Conservation (phyloP, 129 eudicot genomes). For the Silybum marianum region DNA sequence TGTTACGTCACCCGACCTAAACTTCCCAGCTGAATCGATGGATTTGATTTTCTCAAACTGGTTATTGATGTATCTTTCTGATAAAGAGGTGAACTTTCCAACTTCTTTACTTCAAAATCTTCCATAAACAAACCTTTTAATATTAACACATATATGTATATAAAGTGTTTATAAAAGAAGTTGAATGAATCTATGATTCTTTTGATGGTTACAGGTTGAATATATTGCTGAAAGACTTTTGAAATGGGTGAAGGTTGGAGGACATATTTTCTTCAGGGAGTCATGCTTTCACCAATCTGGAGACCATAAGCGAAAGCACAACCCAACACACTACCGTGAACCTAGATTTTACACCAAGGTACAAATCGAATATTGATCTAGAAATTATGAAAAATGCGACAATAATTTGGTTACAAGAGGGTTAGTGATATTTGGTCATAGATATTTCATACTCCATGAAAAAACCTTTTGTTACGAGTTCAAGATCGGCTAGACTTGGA, state of each 20-base stretch:
- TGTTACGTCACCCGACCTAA: constrained; percentile 79
- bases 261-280: constrained; percentile 84
- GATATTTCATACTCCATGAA: not conserved
- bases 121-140: not conserved
- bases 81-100: constrained; percentile 60
- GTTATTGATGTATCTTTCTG: constrained; percentile 92
- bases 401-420: not conserved
- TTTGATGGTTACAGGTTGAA: constrained; percentile 60
- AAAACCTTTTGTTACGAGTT: not conserved
- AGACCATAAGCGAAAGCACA: constrained; percentile 73
- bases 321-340: constrained; percentile 90
- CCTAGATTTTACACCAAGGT: constrained; percentile 98
- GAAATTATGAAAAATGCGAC: not conserved
- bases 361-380: not conserved
- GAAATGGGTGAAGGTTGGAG: constrained; percentile 96
- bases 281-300: constrained; percentile 95
- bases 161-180: not conserved
- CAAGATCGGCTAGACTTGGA: not conserved
- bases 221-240: constrained; percentile 57
- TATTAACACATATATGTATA: not conserved
- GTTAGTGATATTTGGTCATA: not conserved
- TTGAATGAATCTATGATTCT: not conserved
- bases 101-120: not conserved
- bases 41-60: constrained; percentile 88
- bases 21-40: constrained; percentile 60